These are phyloP conservation scores for Neurospora tetrasperma DNA, from an alignment of 495 filamentous ascomycete genomes.

Conservation along the genomic window DNA sequence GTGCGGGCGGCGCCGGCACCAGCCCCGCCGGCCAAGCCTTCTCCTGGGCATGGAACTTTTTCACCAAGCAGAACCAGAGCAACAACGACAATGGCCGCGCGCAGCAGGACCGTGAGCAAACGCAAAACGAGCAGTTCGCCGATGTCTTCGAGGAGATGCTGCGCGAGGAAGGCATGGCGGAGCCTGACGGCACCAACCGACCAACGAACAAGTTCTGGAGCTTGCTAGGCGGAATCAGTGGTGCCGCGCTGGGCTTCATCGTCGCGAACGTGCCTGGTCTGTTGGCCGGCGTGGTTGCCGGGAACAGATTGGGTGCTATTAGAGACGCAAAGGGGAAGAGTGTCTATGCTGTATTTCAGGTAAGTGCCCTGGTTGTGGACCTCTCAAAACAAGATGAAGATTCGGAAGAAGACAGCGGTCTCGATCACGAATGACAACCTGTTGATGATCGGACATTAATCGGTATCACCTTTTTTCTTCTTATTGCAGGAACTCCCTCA, in stretches of 20 bases:
- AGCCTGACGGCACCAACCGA: slow-evolving; percentile 40
- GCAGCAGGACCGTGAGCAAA: slow-evolving; percentile 21
- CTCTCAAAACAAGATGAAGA: not conserved
- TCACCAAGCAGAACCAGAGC: slow-evolving; percentile 25
- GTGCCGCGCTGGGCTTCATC: slow-evolving; percentile 89
- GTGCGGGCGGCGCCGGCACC: slow-evolving; percentile 35
- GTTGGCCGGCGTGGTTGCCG: slow-evolving; percentile 83
- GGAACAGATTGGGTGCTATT: slow-evolving; percentile 79
- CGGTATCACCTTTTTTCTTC: not conserved
- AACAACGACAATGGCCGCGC: slow-evolving; percentile 2
- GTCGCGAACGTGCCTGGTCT: slow-evolving; percentile 84
- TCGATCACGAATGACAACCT: not conserved
- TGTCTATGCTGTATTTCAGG: slow-evolving; percentile 81
- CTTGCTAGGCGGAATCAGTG: slow-evolving; percentile 73
- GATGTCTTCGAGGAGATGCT: slow-evolving; percentile 97
- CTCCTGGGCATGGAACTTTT: slow-evolving; percentile 44
- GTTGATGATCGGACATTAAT: not conserved
- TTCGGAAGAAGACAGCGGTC: not conserved
- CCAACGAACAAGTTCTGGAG: slow-evolving; percentile 77
- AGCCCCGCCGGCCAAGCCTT: slow-evolving; percentile 14
- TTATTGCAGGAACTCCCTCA: slow-evolving; percentile 56
- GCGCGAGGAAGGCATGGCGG: slow-evolving; percentile 73
- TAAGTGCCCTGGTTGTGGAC: slow-evolving; percentile 13
- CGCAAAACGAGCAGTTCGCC: slow-evolving; percentile 72
- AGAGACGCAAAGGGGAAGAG: slow-evolving; percentile 88